Percentiles rank a stretch among this genome's conserved stretches.
Conservation (phyloP, 2,329 filamentous ascomycete genomes). For the Colletotrichum sp. region DNA sequence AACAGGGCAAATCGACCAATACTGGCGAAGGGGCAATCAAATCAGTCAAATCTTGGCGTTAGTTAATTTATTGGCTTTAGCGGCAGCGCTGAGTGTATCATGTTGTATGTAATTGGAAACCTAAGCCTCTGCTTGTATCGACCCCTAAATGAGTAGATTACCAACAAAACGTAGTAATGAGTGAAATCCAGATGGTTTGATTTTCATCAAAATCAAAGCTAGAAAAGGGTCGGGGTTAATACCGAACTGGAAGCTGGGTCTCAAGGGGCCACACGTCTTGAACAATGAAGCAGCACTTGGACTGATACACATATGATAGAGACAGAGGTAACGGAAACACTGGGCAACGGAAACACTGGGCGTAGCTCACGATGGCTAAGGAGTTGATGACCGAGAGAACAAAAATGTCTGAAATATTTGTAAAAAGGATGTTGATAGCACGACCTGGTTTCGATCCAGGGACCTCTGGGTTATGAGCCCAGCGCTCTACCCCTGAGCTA, state of each 20-base stretch:
- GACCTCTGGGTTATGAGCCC: slow-evolving; percentile 15
- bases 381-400: rapidly evolving
- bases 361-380: background rate
- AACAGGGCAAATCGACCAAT: too few relatives aligned
- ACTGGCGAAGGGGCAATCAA: too few relatives aligned
- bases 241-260: background rate
- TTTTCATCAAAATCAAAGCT: rapidly evolving
- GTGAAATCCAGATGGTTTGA: rapidly evolving
- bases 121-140: background rate
- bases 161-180: background rate
- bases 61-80: too few relatives aligned
- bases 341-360: too few relatives aligned
- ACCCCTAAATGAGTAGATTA: rapidly evolving
- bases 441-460: slow-evolving; percentile 14
- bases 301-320: too few relatives aligned
- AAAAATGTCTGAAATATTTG: too few relatives aligned
- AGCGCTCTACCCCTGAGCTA: slow-evolving; percentile 15
- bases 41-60: too few relatives aligned
- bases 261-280: background rate
- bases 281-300: too few relatives aligned
- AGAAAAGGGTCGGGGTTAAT: background rate
- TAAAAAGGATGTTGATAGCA: background rate
- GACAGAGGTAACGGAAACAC: too few relatives aligned
- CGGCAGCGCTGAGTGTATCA: too few relatives aligned
- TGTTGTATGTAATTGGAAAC: too few relatives aligned